A percentile compares a stretch with the other conserved stretches of the same genome.
These are phyloP conservation scores for Sporothrix euskadiensis DNA, from an alignment of 2,329 filamentous ascomycete genomes.

Conservation along the genomic window DNA sequence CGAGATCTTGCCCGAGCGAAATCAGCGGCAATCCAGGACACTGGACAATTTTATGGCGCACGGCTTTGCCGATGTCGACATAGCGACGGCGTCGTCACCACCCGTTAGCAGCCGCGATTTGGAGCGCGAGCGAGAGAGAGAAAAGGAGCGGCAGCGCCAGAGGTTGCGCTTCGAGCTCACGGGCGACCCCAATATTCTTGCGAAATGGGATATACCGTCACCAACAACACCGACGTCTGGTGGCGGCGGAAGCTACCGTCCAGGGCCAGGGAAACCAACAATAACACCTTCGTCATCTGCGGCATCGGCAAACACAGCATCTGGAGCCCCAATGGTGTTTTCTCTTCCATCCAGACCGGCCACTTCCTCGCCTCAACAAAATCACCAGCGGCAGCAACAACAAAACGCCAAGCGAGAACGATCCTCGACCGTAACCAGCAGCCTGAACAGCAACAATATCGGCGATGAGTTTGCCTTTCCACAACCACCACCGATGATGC, in stretches of 20 bases:
- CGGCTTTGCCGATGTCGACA: constrained; percentile 32
- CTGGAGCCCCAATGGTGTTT: constrained; percentile 14
- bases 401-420: neutral
- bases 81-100: constrained; percentile 9
- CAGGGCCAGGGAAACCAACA: constrained; percentile 7
- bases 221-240: neutral
- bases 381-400: neutral
- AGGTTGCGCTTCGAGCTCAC: constrained; percentile 30
- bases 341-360: neutral
- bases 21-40: constrained; percentile 30
- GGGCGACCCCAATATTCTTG: constrained; percentile 30
- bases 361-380: neutral
- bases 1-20: constrained; percentile 29
- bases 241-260: constrained; percentile 7
- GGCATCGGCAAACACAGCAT: neutral
- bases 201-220: neutral
- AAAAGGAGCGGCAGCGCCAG: constrained; percentile 27
- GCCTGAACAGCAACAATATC: constrained; percentile 10
- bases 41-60: constrained; percentile 37
- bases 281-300: neutral
- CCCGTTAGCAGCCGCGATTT: constrained; percentile 13
- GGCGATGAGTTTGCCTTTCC: constrained; percentile 17
- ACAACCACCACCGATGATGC: neutral
- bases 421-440: constrained; percentile 6
- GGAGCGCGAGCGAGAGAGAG: constrained; percentile 28